phyloP scores from a whole-genome alignment of 176 grass and related monocot species.

The Ampelocalamus luodianensis region DNA sequence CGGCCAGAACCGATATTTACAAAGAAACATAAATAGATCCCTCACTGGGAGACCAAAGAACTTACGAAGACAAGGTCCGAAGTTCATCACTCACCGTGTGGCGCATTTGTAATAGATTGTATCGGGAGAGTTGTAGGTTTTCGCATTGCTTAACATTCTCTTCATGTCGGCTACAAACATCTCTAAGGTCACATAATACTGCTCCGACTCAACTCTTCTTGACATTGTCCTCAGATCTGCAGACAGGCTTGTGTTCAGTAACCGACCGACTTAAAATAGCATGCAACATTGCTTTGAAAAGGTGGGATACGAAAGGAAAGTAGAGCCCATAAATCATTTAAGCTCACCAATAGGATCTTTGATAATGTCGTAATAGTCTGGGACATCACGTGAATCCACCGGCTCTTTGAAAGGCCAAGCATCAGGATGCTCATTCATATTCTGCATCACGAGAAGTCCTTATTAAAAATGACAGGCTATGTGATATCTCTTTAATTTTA shows the following conservation, averaged over 20 bases:
- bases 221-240: conserved; percentile 96
- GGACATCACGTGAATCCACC: conserved; percentile 91
- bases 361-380: conserved; percentile 98
- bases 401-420: conserved; percentile 99
- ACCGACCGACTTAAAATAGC: conserved; percentile 11
- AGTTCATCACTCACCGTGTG: conserved; percentile 54
- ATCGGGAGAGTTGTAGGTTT: conserved; percentile 92
- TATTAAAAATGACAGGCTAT: conserved; percentile 24
- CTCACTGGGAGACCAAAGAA: background rate
- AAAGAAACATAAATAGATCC: background rate
- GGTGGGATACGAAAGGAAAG: background rate
- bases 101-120: conserved; percentile 98
- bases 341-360: conserved; percentile 96
- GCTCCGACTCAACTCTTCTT: conserved; percentile 85
- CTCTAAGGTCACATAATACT: conserved; percentile 98
- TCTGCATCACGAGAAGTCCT: conserved; percentile 49
- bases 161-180: conserved; percentile 96
- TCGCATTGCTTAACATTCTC: conserved; percentile 91
- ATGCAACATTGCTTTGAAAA: background rate
- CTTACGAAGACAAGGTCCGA: background rate
- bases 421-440: conserved; percentile 92
- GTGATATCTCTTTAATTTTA: conserved; percentile 11
- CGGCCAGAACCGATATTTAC: conserved; percentile 15
- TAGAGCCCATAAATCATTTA: conserved; percentile 7
- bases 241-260: conserved; percentile 18